Evolutionary conservation across 2,329 filamentous ascomycete genomes (phyloP).

Genomic region (Aureobasidium vineae): DNA sequence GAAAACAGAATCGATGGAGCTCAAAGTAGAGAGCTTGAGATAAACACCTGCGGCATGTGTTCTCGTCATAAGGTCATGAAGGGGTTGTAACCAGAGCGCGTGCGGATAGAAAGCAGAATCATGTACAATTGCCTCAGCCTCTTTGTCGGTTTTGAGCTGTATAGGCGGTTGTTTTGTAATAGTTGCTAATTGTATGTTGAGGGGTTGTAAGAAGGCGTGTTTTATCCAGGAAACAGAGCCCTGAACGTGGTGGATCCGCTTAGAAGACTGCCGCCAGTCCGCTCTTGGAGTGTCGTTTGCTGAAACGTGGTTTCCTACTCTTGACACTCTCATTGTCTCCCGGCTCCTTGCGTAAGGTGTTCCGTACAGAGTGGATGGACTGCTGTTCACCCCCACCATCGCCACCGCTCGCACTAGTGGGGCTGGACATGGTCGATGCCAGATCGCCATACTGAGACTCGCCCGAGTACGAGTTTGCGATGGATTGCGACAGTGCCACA

Average conservation of each 20-base stretch:
- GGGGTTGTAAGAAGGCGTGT: background rate
- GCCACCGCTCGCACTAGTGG: slow-evolving; percentile 68
- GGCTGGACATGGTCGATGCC: slow-evolving; percentile 65
- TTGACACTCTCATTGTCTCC: slow-evolving; percentile 53
- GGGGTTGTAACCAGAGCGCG: slow-evolving; percentile 17
- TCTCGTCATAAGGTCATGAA: slow-evolving; percentile 24
- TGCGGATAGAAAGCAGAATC: background rate
- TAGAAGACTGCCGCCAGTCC: slow-evolving; percentile 87
- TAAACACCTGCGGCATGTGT: slow-evolving; percentile 18
- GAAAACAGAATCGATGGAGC: slow-evolving; percentile 11
- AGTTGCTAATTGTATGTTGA: slow-evolving; percentile 15
- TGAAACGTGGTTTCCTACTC: slow-evolving; percentile 65
- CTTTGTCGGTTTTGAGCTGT: background rate
- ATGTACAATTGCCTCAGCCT: slow-evolving; percentile 15
- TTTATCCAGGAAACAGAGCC: slow-evolving; percentile 1
- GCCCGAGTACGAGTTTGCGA: slow-evolving; percentile 62
- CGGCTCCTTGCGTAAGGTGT: slow-evolving; percentile 46
- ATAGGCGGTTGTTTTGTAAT: background rate
- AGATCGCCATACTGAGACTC: slow-evolving; percentile 48
- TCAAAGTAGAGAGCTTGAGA: background rate
- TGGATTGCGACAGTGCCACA: slow-evolving; percentile 71
- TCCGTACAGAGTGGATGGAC: slow-evolving; percentile 40
- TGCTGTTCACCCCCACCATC: slow-evolving; percentile 47
- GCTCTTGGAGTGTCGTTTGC: slow-evolving; percentile 90
- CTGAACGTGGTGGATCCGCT: background rate